These are phyloP conservation scores for Fusarium napiforme DNA, from an alignment of 2,329 filamentous ascomycete genomes.

Conservation along the genomic window DNA sequence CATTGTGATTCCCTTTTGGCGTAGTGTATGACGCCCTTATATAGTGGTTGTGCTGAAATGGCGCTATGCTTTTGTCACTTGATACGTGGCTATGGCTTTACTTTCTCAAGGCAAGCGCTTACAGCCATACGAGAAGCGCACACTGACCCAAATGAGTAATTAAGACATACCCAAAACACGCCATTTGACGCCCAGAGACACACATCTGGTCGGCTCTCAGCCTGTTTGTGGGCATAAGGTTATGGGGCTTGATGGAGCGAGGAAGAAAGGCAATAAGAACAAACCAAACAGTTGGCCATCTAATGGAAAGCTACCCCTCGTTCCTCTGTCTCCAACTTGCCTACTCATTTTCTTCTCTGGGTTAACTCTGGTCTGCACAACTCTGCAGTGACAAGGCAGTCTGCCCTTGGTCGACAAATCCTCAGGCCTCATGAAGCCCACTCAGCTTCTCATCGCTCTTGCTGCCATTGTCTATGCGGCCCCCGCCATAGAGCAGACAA, in stretches of 20 bases:
- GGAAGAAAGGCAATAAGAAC: not conserved
- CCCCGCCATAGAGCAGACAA: not conserved
- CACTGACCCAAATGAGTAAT: too few relatives aligned
- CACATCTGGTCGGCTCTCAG: too few relatives aligned
- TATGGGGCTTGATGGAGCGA: too few relatives aligned
- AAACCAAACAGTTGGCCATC: too few relatives aligned
- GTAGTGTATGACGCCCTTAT: not conserved
- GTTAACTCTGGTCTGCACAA: not conserved
- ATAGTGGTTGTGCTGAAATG: not conserved
- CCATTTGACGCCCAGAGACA: too few relatives aligned
- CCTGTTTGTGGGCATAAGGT: too few relatives aligned
- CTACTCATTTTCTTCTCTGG: accelerated
- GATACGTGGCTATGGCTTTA: not conserved
- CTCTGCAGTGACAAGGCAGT: not conserved
- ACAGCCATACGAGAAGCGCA: not conserved
- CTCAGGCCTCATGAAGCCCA: not conserved
- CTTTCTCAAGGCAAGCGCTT: not conserved
- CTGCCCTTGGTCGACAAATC: too few relatives aligned
- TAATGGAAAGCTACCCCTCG: too few relatives aligned
- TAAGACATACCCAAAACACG: too few relatives aligned
- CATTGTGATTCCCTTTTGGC: not conserved
- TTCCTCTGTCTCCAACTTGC: not conserved
- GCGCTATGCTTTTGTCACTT: not conserved
- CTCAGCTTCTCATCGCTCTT: not conserved
- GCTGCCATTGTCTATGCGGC: not conserved